Conservation (phyloP, 495 filamentous ascomycete species). For the Neurospora sp. region DNA sequence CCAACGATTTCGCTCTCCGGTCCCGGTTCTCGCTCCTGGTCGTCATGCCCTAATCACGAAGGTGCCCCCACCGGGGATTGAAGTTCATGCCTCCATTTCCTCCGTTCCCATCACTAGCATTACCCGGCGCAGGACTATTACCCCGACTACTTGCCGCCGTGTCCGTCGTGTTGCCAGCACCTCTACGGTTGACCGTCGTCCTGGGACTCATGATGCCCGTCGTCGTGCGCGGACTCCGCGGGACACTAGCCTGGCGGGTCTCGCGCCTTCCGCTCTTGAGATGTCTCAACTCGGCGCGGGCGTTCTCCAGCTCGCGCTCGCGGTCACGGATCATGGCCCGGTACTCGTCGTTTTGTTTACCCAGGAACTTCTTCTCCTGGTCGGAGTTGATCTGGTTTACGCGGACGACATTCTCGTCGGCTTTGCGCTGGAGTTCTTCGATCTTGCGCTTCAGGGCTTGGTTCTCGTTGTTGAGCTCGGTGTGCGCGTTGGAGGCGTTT, state of each 20-base stretch:
- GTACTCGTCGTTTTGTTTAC: constrained; percentile 37
- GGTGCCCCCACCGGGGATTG: constrained; percentile 25
- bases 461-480: constrained; percentile 41
- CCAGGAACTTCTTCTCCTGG: constrained; percentile 18
- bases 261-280: constrained; percentile 42
- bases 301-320: constrained; percentile 45
- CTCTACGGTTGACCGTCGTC: constrained; percentile 8
- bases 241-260: constrained; percentile 38
- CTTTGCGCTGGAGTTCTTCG: constrained; percentile 38
- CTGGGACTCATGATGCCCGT: constrained; percentile 33
- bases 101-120: background rate
- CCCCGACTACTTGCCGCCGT: constrained; percentile 31
- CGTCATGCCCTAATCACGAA: constrained; percentile 20
- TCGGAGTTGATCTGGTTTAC: constrained; percentile 44
- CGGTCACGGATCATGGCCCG: constrained; percentile 46
- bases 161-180: background rate
- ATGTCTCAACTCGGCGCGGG: constrained; percentile 24
- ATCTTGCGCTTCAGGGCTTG: constrained; percentile 38
- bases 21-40: background rate
- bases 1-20: background rate
- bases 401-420: constrained; percentile 38
- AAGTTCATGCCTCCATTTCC: constrained; percentile 9
- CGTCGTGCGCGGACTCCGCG: constrained; percentile 35
- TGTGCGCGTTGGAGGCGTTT: constrained; percentile 45
- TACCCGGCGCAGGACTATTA: constrained; percentile 31